Evolutionary conservation across 164 flowering plant species (phyloP), one percentile per base, ranked within the genome.

Genomic region (Vitis cinerea): DNA sequence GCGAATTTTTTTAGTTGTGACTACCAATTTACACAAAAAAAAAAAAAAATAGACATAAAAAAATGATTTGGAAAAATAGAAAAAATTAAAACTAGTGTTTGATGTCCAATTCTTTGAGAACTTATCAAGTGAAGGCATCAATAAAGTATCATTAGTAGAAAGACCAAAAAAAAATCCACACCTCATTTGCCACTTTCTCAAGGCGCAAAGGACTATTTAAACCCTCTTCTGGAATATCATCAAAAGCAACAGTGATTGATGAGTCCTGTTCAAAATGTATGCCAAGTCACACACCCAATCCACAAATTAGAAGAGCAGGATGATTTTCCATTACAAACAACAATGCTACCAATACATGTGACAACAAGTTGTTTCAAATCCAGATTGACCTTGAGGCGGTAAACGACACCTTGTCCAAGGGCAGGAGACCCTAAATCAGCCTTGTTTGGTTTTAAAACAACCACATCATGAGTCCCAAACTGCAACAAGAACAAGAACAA

Each of bases 141-240:
- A 37, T 37, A 37, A 37, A 37, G 4, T 37, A 37, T 4, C 44
- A 37, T 37, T 37, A 37, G 44, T 37, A 37, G 44, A 37, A 3
- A 6, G 44, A 37, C 44, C 4, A 37, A 37, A 37, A 37, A 3
- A 37, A 37, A 37, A 37, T 37, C 44, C 30, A 31, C 73, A 95
- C 99, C 98, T 96, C 99, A 81, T 96, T 93, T 72, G 97, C 97
- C 65, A 96, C 79, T 81, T 93, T 96, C 75, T 96, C 98, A 78
- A 96, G 89, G 44, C 99, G 90, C 57, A 96, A 68, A 17, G 99
- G 84, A 81, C 78, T 85, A 77, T 87, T 90, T 68, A 96, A 80
- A 73, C 99, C 99, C 15, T 96, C 98, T 75, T 93, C 98, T 61
- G 98, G 99, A 68, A 96, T 80, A 70, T 93, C 98, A 76, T 90